Conservation (phyloP, 129 eudicot genomes). For the Scalesia atractyloides region DNA sequence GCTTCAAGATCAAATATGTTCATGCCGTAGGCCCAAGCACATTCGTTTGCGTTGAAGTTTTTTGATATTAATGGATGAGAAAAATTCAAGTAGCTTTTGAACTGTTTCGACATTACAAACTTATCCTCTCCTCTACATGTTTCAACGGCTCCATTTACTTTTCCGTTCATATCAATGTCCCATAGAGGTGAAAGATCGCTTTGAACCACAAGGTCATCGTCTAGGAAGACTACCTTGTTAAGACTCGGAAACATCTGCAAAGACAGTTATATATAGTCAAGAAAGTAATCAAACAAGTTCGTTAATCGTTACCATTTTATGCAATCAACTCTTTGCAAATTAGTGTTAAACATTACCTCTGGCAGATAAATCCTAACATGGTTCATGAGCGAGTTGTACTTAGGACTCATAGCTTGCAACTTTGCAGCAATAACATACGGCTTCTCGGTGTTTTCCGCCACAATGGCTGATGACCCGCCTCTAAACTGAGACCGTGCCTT, state of each 20-base stretch:
- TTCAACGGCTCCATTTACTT: conserved; percentile 93
- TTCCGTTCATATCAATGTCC: conserved; percentile 94
- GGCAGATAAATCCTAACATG: conserved; percentile 86
- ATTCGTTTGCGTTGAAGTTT: conserved; percentile 76
- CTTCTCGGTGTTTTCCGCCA: conserved; percentile 74
- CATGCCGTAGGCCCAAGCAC: conserved; percentile 99
- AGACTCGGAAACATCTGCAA: conserved; percentile 90
- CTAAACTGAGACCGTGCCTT: conserved; percentile 75
- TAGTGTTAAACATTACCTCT: conserved; percentile 55
- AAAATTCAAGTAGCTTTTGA: conserved; percentile 77
- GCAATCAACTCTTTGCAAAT: conserved; percentile 10
- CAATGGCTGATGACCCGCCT: conserved; percentile 86
- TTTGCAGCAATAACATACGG: conserved; percentile 85
- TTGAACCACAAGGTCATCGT: conserved; percentile 91
- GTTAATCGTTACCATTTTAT: neutral
- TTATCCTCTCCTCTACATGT: conserved; percentile 81
- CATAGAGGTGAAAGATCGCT: conserved; percentile 88
- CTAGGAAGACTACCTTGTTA: conserved; percentile 73
- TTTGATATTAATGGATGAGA: conserved; percentile 81
- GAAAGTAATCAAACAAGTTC: neutral
- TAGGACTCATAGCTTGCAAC: conserved; percentile 81
- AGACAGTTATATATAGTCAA: neutral
- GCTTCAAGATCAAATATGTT: conserved; percentile 86
- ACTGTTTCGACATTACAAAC: conserved; percentile 81
- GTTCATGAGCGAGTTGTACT: conserved; percentile 87